Conservation (phyloP, 805 yeast species). For the Tetrapisispora pingtungensis region DNA sequence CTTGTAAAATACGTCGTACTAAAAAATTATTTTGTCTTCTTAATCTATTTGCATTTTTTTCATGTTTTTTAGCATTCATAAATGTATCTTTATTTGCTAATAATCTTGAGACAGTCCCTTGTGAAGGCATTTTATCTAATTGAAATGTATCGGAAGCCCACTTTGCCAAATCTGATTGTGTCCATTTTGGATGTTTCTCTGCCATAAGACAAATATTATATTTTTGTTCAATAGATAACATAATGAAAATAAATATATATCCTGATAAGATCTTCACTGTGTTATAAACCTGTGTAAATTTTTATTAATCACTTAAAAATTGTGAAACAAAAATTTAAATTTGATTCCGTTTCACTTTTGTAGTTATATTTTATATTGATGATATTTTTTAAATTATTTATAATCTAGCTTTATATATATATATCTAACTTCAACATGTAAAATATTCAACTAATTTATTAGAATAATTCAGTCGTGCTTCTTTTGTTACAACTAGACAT, state of each 20-base stretch:
- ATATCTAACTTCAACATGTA: too few species aligned
- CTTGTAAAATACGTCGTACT: constrained; percentile 49
- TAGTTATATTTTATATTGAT: too few species aligned
- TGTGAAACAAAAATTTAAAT: too few species aligned
- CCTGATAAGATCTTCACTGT: too few species aligned
- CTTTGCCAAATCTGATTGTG: constrained; percentile 51
- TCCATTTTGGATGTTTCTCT: constrained; percentile 57
- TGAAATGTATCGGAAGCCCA: constrained; percentile 57
- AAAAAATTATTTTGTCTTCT: constrained; percentile 47
- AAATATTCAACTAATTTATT: too few species aligned
- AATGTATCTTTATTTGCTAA: constrained; percentile 43
- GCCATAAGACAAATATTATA: constrained; percentile 59
- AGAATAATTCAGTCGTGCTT: too few species aligned
- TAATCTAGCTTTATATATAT: too few species aligned
- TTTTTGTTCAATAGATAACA: constrained; percentile 38
- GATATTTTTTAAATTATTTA: too few species aligned
- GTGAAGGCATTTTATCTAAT: constrained; percentile 47
- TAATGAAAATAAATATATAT: not conserved
- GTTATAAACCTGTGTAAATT: too few species aligned
- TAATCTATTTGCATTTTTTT: constrained; percentile 37
- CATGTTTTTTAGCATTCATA: constrained; percentile 34
- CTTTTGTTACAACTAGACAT: too few species aligned
- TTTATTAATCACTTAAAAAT: too few species aligned
- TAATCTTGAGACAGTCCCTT: constrained; percentile 56
- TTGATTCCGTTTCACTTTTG: too few species aligned